phyloP scores from a whole-genome alignment of 148 eudicot genomes.

The Fallopia convolvulus region DNA sequence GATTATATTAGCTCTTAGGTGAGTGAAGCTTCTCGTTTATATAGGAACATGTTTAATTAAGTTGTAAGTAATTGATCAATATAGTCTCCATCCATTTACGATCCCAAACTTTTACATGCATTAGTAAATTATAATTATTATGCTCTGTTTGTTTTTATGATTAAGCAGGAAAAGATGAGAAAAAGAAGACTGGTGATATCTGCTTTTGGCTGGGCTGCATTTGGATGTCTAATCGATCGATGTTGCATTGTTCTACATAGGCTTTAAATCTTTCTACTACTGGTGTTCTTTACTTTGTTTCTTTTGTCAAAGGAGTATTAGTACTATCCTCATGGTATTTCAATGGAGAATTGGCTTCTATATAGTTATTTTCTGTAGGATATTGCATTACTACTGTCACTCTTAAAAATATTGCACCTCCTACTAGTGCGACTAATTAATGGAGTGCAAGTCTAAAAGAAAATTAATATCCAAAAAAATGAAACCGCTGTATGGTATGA shows the following conservation, averaged over 20 bases:
- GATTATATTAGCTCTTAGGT: background rate
- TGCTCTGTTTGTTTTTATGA: background rate
- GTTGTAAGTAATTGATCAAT: background rate
- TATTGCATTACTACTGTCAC: no score
- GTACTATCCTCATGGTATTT: background rate
- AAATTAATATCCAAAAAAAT: no score
- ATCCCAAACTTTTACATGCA: background rate
- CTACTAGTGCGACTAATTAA: no score
- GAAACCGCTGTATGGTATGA: no score
- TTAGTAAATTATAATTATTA: background rate
- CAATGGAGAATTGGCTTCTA: no score
- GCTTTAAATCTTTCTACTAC: background rate
- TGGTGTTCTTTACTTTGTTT: background rate
- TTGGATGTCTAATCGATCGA: no score
- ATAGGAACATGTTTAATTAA: background rate
- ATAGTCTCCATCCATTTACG: background rate
- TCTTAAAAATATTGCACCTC: no score
- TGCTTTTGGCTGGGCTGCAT: no score
- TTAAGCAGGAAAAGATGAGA: background rate
- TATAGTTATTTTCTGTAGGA: no score
- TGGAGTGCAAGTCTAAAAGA: no score
- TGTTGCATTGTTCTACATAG: no score
- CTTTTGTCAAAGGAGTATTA: background rate
- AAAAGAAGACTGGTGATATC: background rate
- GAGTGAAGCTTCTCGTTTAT: background rate